Evolutionary conservation across 2,329 filamentous ascomycete genomes (phyloP).

Genomic region (Aspergillus cejpii): DNA sequence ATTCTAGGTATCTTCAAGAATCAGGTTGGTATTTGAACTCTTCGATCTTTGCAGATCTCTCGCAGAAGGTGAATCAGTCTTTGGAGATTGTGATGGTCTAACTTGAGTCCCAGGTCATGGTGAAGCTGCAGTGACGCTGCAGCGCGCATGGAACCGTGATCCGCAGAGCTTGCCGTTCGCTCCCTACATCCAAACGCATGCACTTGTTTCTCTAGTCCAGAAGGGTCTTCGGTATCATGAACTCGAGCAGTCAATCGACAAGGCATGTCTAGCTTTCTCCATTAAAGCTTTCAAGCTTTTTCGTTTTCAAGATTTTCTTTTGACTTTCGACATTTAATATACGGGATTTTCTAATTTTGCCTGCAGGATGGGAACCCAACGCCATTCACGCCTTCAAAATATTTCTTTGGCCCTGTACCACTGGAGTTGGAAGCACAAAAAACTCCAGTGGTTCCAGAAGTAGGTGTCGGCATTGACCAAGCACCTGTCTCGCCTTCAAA

Average conservation of each 20-base stretch:
- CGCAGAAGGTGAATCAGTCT: background rate
- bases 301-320: background rate
- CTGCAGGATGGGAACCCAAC: slow-evolving; percentile 35
- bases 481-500: slow-evolving; percentile 29
- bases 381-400: slow-evolving; percentile 33
- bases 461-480: slow-evolving; percentile 27
- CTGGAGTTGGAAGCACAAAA: slow-evolving; percentile 29
- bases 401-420: slow-evolving; percentile 44
- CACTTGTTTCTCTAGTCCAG: slow-evolving; percentile 56
- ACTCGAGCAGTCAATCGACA: slow-evolving; percentile 44
- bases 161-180: slow-evolving; percentile 57
- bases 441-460: slow-evolving; percentile 20
- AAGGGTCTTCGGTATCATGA: slow-evolving; percentile 54
- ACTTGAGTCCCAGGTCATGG: slow-evolving; percentile 44
- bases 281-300: slow-evolving; percentile 1
- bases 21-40: slow-evolving; percentile 41
- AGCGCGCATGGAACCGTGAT: slow-evolving; percentile 57
- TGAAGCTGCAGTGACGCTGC: slow-evolving; percentile 54
- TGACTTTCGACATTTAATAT: background rate
- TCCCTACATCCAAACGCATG: slow-evolving; percentile 51
- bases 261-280: slow-evolving; percentile 37
- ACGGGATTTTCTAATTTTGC: slow-evolving; percentile 2
- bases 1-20: slow-evolving; percentile 49
- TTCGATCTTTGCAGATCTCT: slow-evolving; percentile 10
- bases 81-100: slow-evolving; percentile 7